Conservation (phyloP, 148 eudicot species). For the Pouteria glomerata region DNA sequence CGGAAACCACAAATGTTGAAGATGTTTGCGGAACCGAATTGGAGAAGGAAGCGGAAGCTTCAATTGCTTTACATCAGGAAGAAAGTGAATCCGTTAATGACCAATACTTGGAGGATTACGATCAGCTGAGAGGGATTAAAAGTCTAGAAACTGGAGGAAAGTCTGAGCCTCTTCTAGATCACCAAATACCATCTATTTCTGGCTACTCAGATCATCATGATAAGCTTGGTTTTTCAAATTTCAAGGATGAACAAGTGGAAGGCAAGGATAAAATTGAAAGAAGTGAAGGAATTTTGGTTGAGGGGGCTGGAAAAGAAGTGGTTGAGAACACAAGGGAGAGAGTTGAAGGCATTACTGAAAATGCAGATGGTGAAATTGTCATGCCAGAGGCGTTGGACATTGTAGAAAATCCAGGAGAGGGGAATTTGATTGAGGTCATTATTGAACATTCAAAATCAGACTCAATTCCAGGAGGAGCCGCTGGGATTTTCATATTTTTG, state of each 20-base stretch:
- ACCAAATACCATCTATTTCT: not conserved
- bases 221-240: not conserved
- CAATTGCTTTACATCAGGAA: not conserved
- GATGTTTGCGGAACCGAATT: not conserved
- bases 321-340: not conserved
- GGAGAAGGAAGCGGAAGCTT: not conserved
- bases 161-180: not conserved
- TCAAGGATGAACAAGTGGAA: not conserved
- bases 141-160: conserved; percentile 3
- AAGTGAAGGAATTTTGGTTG: not conserved
- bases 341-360: too few relatives aligned
- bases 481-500: not conserved
- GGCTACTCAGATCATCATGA: not conserved
- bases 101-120: not conserved
- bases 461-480: too few relatives aligned
- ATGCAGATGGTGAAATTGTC: too few relatives aligned
- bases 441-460: too few relatives aligned
- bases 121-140: conserved; percentile 6
- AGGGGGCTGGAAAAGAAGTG: conserved; percentile 4
- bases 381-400: not conserved
- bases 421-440: too few relatives aligned
- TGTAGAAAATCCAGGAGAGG: conserved; percentile 4
- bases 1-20: not conserved
- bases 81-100: conserved; percentile 6
- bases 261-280: conserved; percentile 7